These are phyloP conservation scores for Hypoxylon sp. DNA, from an alignment of 2,329 filamentous ascomycete species.

Conservation along the genomic window DNA sequence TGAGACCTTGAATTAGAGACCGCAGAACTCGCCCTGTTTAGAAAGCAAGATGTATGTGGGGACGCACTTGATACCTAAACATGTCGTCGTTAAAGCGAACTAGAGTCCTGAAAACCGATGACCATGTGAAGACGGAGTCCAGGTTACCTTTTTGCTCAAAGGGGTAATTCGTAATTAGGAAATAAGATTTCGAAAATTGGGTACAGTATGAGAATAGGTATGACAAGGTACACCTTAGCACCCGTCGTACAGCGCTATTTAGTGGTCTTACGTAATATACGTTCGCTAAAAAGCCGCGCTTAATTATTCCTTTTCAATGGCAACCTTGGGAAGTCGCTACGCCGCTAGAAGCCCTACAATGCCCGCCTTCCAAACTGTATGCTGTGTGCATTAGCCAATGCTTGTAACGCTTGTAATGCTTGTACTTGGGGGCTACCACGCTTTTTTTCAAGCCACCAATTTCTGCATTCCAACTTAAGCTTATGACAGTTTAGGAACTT, in stretches of 20 bases:
- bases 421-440: not conserved
- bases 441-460: conserved; percentile 5
- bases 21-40: not conserved
- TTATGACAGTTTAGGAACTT: conserved; percentile 24
- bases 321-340: not conserved
- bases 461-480: conserved; percentile 26
- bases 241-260: not conserved
- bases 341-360: conserved; percentile 7
- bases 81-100: not conserved
- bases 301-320: conserved; percentile 6
- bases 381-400: conserved; percentile 25
- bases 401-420: not conserved
- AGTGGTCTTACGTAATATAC: conserved; percentile 21
- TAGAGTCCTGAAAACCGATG: not conserved
- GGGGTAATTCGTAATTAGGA: not conserved
- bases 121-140: conserved; percentile 8
- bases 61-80: not conserved
- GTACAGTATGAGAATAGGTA: conserved; percentile 5
- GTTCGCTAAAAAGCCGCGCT: conserved; percentile 5
- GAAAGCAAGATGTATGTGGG: not conserved
- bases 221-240: not conserved
- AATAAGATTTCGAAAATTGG: not conserved
- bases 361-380: conserved; percentile 1
- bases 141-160: conserved; percentile 8
- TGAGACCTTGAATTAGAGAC: not conserved